Evolutionary conservation across 495 filamentous ascomycete species (phyloP), one percentile per base, ranked within the genome.

Genomic region (Astrothelium subdiscretum): DNA sequence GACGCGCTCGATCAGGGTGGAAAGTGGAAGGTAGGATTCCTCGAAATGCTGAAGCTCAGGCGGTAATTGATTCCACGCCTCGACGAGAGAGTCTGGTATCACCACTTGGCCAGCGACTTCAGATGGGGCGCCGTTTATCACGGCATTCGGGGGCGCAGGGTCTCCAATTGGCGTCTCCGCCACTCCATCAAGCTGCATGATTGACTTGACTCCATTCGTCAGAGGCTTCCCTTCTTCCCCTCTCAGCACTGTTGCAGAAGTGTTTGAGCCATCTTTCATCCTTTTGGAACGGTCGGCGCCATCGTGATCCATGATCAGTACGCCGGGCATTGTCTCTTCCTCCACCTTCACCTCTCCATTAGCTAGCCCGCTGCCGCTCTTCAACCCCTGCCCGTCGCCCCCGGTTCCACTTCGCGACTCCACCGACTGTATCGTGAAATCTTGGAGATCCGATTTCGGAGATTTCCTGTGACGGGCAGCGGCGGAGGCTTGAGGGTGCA

Each of bases 1-100:
- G 13, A 92, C 80, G 61, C 94, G 83, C 59, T 80, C 80, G 52
- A 97, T 77, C 26, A 98, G 75, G 40, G 77, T 78, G 18, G 81
- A 79, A 31, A 96, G 76, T 3, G 87, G 85, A 29, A 89, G 76
- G 65, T 88, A 95, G 31, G 85, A 84, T 61, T 85, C 75, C 0
- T 88, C 88, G 62, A 96, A 88, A 65, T 95, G 91, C 57, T 79
- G 75, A 22, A 97, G 83, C 68, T 92, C 87, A 35, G 90, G 89
- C 0, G 86, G 86, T 10, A 69, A 20, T 61, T 61, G 35, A 29
- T 26, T 40, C 31, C 27, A 42, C 12, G 40, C 43, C 15, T 74
- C 62, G 15, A 59, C 42, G 26, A 67, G 32, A 12, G 64, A 63
- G 22, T 67, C 31, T 22, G 63, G 42, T 32, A 61, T 29, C 26